A percentile compares a stretch with the other conserved stretches of the same genome.
phyloP scores from a whole-genome alignment of 192 early-diverging fungal genomes.

The Coemansia sp. region DNA sequence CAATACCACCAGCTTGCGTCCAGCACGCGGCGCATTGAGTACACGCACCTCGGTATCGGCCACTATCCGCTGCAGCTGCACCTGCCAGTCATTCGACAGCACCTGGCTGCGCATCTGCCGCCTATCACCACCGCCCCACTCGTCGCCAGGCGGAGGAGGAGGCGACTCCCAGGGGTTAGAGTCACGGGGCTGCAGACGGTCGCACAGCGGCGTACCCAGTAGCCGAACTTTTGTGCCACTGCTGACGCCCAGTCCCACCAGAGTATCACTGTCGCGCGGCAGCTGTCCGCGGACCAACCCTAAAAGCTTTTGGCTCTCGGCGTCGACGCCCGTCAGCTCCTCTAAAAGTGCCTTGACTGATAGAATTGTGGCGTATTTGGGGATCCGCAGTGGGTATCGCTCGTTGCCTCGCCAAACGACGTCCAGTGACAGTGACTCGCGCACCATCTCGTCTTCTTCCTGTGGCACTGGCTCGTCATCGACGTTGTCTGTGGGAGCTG shows the following conservation, averaged over 20 bases:
- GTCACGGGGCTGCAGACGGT: constrained; percentile 18
- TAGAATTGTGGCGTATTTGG: constrained; percentile 44
- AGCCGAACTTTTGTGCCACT: constrained; percentile 38
- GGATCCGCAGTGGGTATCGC: constrained; percentile 32
- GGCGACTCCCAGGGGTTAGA: neutral
- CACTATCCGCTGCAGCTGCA: constrained; percentile 13
- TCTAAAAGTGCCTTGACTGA: constrained; percentile 54
- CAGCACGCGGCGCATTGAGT: constrained; percentile 42
- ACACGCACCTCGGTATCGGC: constrained; percentile 20
- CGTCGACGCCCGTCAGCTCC: constrained; percentile 67
- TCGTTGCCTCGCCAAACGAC: constrained; percentile 41
- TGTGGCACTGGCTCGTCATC: neutral
- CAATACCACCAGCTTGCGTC: constrained; percentile 70
- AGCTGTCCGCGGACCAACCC: constrained; percentile 68
- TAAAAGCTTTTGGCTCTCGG: constrained; percentile 71
- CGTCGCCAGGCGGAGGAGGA: neutral
- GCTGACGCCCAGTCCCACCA: constrained; percentile 24
- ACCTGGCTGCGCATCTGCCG: constrained; percentile 17
- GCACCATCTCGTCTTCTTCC: constrained; percentile 40
- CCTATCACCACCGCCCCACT: neutral
- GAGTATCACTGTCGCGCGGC: constrained; percentile 53
- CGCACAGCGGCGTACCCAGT: constrained; percentile 35
- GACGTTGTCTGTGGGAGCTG: neutral
- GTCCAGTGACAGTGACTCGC: constrained; percentile 33
- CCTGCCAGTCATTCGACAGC: constrained; percentile 14